phyloP scores from a whole-genome alignment of 2,329 filamentous ascomycete species.

The Fonsecaea erecta region DNA sequence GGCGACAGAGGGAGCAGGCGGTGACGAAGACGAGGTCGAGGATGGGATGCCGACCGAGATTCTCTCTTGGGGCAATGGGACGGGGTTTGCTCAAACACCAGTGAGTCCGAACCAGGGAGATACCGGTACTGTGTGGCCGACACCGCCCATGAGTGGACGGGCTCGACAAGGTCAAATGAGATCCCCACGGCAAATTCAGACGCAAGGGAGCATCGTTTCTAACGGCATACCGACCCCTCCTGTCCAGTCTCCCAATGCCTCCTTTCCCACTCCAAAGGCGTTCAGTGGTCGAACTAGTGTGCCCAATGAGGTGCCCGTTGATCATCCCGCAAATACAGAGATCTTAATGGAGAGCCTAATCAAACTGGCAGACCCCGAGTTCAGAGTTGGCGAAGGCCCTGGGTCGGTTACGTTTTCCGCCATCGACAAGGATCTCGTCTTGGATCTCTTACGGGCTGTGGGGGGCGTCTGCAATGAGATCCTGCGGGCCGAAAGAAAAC shows the following conservation, averaged over 20 bases:
- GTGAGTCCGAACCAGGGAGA: conserved; percentile 22
- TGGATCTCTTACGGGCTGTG: conserved; percentile 58
- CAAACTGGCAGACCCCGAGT: conserved; percentile 38
- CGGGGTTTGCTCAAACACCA: conserved; percentile 24
- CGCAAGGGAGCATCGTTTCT: conserved; percentile 23
- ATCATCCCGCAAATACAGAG: conserved; percentile 36
- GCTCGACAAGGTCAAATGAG: conserved; percentile 15
- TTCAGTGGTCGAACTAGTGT: not conserved
- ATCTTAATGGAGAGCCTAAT: conserved; percentile 38
- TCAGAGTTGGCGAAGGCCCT: conserved; percentile 24
- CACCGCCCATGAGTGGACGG: conserved; percentile 19
- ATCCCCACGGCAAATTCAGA: conserved; percentile 22
- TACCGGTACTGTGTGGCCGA: conserved; percentile 20
- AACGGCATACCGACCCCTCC: conserved; percentile 34
- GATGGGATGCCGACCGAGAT: conserved; percentile 42
- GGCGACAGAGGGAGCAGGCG: conserved; percentile 58
- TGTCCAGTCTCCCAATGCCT: conserved; percentile 22
- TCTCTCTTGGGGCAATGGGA: conserved; percentile 34
- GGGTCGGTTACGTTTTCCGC: conserved; percentile 42
- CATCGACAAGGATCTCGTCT: conserved; percentile 62
- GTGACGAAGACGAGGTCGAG: conserved; percentile 41
- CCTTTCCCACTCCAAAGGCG: conserved; percentile 13
- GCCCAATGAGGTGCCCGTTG: conserved; percentile 8
- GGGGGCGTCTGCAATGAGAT: conserved; percentile 58
- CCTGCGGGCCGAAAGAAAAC: conserved; percentile 61